Conservation (phyloP, 2,329 filamentous ascomycete genomes). For the Sphaerostilbella broomeana region DNA sequence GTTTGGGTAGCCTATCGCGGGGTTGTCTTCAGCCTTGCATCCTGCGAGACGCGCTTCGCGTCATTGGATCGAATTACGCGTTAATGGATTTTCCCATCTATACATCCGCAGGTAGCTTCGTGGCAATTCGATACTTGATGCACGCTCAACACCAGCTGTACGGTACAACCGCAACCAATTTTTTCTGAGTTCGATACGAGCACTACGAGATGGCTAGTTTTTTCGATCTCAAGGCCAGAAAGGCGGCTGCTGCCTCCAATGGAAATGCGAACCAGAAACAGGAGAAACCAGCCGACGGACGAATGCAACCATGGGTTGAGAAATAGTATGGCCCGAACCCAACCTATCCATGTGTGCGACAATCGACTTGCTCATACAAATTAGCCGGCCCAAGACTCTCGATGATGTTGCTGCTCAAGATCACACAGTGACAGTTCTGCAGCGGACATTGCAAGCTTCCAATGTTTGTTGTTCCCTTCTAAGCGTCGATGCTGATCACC, state of each 20-base stretch:
- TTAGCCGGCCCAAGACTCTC: slow-evolving; percentile 84
- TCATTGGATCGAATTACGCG: slow-evolving; percentile 7
- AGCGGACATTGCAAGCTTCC: slow-evolving; percentile 86
- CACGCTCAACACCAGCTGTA: not conserved
- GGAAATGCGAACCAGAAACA: slow-evolving; percentile 57
- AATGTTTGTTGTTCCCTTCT: slow-evolving; percentile 53
- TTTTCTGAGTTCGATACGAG: not conserved
- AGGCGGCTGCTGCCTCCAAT: slow-evolving; percentile 64
- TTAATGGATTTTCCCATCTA: slow-evolving; percentile 11
- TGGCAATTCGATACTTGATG: not conserved
- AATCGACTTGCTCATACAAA: slow-evolving; percentile 22
- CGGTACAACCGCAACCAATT: not conserved
- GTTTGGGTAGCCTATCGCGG: slow-evolving; percentile 2
- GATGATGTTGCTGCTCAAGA: slow-evolving; percentile 96
- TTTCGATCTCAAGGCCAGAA: slow-evolving; percentile 90
- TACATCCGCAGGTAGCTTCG: not conserved
- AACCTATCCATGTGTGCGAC: not conserved
- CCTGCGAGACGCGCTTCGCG: slow-evolving; percentile 10
- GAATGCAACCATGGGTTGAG: slow-evolving; percentile 90
- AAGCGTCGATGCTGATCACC: not conserved
- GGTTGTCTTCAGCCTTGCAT: slow-evolving; percentile 14
- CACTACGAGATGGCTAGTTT: slow-evolving; percentile 69
- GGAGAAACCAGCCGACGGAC: slow-evolving; percentile 53
- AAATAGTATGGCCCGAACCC: slow-evolving; percentile 68
- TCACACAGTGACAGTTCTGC: slow-evolving; percentile 88